Base-by-base conservation (phyloP, 2,329 filamentous ascomycete species). In the Alternaria sp. region DNA sequence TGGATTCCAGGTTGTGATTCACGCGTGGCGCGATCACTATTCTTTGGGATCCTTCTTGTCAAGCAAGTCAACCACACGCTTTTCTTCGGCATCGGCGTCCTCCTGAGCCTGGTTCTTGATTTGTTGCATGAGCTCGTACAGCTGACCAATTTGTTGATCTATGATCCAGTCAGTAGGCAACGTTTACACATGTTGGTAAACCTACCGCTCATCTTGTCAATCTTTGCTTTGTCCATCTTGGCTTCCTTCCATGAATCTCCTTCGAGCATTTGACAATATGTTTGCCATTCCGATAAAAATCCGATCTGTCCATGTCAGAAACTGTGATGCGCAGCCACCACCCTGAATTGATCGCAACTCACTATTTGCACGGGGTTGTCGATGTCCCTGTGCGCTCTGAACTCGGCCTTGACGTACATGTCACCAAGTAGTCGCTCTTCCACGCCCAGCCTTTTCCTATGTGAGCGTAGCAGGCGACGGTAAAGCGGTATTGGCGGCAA, bases 201-300 rank as follows among this genome's bases (percentile, higher is more conserved):
- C 89, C 71, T 79, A 96, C 93, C 94, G 79, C 92, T 98, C 93
- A 98, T 92, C 81, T 97, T 97, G 64, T 93, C 90, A 59, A 98
- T 84, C 81, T 97, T 97, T 1, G 83, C 84, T 70, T 88, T 88
- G 67, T 98, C 95, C 78, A 98, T 85, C 78, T 90, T 95, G 67
- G 93, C 92, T 1, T 91, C 95, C 63, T 87, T 85, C 96, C 96
- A 98, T 0, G 86, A 80, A 57, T 97, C 91, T 0, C 94, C 95
- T 76, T 98, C 95, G 15, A 99, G 83, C 77, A 93, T 90, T 78
- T 99, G 95, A 2, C 93, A 94, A 77, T 98, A 99, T 56, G 93
- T 83, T 80, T 99, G 96, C 95, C 95, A 99, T 80, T 98, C 94
- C 0, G 92, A 95, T 71, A 99, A 85, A 80, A 99, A 99, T 2